A percentile compares a stretch with the other conserved stretches of the same genome.
phyloP scores from a whole-genome alignment of 305 asterid genomes.

The Rubia balearica region DNA sequence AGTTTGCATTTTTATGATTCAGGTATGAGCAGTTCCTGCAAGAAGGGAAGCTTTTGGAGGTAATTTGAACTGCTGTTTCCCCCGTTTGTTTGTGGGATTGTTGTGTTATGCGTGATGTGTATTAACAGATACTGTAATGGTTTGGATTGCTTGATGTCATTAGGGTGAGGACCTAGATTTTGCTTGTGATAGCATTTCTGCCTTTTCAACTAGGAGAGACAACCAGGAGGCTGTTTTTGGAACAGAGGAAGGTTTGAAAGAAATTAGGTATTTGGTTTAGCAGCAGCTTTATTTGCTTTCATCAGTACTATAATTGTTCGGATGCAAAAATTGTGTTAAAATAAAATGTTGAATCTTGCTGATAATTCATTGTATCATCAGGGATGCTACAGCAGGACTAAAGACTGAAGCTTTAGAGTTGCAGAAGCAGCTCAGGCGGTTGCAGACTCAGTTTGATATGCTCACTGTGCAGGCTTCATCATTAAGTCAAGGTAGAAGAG shows the following conservation, averaged over 20 bases:
- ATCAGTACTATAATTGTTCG: not conserved
- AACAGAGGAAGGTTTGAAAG: conserved; percentile 96
- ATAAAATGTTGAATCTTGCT: conserved; percentile 2
- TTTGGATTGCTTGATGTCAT: conserved; percentile 18
- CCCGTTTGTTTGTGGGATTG: not conserved
- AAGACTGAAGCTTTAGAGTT: conserved; percentile 86
- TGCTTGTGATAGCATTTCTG: conserved; percentile 95
- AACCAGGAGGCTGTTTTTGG: conserved; percentile 99
- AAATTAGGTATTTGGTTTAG: conserved; percentile 49
- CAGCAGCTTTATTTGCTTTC: not conserved
- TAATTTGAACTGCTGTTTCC: conserved; percentile 16
- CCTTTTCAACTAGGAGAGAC: conserved; percentile 93
- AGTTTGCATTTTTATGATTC: conserved; percentile 11
- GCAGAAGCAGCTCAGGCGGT: conserved; percentile 81
- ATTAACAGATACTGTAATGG: not conserved
- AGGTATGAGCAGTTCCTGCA: conserved; percentile 82
- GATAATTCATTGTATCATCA: conserved; percentile 32
- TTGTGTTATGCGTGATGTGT: not conserved
- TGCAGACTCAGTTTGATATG: conserved; percentile 79
- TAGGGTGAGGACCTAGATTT: conserved; percentile 97
- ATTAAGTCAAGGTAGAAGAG: conserved; percentile 91
- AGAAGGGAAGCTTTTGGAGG: conserved; percentile 93
- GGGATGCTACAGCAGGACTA: conserved; percentile 82
- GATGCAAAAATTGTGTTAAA: not conserved
- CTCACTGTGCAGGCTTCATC: conserved; percentile 86